Evolutionary conservation across 805 yeast species (phyloP), one percentile per base, ranked within the genome.

Genomic region (Phaffomyces opuntiae): DNA sequence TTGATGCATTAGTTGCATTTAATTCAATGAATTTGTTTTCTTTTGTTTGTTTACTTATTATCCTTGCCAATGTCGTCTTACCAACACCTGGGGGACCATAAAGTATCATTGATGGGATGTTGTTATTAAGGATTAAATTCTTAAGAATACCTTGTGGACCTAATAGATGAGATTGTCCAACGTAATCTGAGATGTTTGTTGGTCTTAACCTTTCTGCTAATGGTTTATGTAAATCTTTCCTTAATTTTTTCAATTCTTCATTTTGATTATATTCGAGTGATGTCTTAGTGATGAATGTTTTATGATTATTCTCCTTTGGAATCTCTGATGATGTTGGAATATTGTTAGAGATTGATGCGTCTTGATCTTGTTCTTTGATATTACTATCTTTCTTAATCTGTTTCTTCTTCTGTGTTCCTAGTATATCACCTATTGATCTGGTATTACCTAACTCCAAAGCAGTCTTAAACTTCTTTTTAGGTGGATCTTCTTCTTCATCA

Each of bases 31-130:
- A 81, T 39, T 81, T 59, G 34, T 68, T 66, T 14, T 58, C 60
- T 39, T 81, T 59, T 29, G 67, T 67, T 12, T 57, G 57, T 8
- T 67, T 62, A 5, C 71, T 55, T 8, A 72, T 51, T 17, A 74
- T 59, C n/a, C 84, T 63, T 0, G 95, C 93, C 26, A 93, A 60
- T 0, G 96, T 83, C 0, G 99, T 93, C 60, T 93, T 93, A 0
- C 72, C 91, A 3, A 88, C 90, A 0, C 99, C 99, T 2, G 97
- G 95, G 1, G 96, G 96, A 0, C 99, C 99, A 86, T 93, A 85
- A 6, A 93, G 66, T 2, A 93, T 79, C 79, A 93, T 73, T 0
- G 96, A 88, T 1, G 97, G 97, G 8, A 86, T 68, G 40, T 72
- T 68, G n/a, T 83, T 64, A 17, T 74, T 65, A 34, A 74, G 71